Percentiles rank a stretch among this genome's conserved stretches.
phyloP scores from a whole-genome alignment of 2,329 filamentous ascomycete genomes.

The Zymoseptoria ardabiliae region DNA sequence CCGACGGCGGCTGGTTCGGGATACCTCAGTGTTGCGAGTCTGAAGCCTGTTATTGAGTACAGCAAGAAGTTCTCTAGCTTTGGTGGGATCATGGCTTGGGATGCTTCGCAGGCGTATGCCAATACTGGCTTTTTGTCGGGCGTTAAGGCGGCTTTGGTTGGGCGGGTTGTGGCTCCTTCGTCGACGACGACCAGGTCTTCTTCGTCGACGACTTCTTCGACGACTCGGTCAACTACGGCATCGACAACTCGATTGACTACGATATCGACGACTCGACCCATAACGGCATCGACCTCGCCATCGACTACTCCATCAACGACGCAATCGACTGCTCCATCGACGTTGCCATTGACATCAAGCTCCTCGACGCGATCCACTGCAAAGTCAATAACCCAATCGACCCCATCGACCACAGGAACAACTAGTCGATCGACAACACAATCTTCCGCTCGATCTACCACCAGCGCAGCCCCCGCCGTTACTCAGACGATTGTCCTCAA shows the following conservation, averaged over 20 bases:
- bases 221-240: not conserved
- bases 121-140: slow-evolving; percentile 25
- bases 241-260: not conserved
- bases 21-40: slow-evolving; percentile 24
- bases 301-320: not conserved
- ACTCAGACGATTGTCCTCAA: too few relatives aligned
- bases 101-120: slow-evolving; percentile 42
- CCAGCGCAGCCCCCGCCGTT: too few relatives aligned
- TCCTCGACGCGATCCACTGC: too few relatives aligned
- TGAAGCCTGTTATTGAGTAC: slow-evolving; percentile 26
- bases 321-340: not conserved
- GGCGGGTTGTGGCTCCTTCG: too few relatives aligned
- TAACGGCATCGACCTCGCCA: too few relatives aligned
- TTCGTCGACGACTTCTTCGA: not conserved
- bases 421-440: not conserved
- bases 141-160: slow-evolving; percentile 11
- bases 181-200: not conserved
- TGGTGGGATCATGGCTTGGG: slow-evolving; percentile 38
- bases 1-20: slow-evolving; percentile 30
- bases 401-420: not conserved
- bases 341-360: not conserved
- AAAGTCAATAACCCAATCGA: too few relatives aligned
- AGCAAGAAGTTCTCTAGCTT: slow-evolving; percentile 30
- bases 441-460: not conserved
- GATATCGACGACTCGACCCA: too few relatives aligned